Evolutionary conservation across 495 filamentous ascomycete genomes (phyloP).

Genomic region (Daldinia decipiens): DNA sequence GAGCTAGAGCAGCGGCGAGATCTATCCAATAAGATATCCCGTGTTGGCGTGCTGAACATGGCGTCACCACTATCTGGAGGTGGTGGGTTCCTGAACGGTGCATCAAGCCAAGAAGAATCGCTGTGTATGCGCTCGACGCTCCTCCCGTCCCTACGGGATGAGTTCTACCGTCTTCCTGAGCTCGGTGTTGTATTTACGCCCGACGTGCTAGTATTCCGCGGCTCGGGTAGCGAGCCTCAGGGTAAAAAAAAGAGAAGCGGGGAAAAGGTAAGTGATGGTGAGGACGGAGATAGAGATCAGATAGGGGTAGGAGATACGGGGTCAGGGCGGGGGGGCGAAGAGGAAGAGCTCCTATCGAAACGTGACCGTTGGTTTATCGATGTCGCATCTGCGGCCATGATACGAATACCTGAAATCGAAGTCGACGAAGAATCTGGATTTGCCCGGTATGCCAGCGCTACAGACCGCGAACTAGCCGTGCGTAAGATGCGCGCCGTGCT

Average conservation of each 20-base stretch:
- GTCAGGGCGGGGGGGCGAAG: neutral
- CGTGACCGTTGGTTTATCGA: slow-evolving; percentile 61
- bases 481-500: slow-evolving; percentile 70
- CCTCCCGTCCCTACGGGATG: slow-evolving; percentile 60
- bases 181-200: slow-evolving; percentile 67
- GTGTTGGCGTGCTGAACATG: slow-evolving; percentile 68
- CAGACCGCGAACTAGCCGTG: slow-evolving; percentile 62
- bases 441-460: slow-evolving; percentile 47
- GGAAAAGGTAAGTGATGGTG: slow-evolving; percentile 48
- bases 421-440: slow-evolving; percentile 28
- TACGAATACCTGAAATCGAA: slow-evolving; percentile 57
- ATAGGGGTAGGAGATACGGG: neutral
- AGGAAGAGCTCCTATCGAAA: slow-evolving; percentile 40
- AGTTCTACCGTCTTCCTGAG: slow-evolving; percentile 66
- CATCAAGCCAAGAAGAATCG: slow-evolving; percentile 71
- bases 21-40: slow-evolving; percentile 32
- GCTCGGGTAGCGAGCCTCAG: neutral
- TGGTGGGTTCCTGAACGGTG: slow-evolving; percentile 67
- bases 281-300: slow-evolving; percentile 15
- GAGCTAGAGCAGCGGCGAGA: slow-evolving; percentile 41
- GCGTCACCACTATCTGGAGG: slow-evolving; percentile 65
- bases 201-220: slow-evolving; percentile 52
- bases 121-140: slow-evolving; percentile 73
- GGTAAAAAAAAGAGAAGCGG: slow-evolving; percentile 20
- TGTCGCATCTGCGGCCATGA: slow-evolving; percentile 68